Conservation (phyloP, 139 green algal species). For the Tetradesmus lagerheimii region DNA sequence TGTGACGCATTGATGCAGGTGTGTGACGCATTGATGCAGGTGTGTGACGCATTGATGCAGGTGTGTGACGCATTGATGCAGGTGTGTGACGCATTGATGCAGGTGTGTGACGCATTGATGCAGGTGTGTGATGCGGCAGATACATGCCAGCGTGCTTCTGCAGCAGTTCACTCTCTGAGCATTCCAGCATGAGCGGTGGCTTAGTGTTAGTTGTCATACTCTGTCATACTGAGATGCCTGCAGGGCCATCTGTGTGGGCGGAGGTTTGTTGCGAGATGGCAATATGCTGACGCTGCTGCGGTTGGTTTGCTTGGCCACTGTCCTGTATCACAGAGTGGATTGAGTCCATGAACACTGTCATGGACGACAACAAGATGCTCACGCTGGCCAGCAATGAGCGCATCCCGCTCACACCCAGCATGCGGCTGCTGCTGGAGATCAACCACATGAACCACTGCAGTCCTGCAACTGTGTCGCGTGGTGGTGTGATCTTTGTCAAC, state of each 20-base stretch:
- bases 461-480: conserved; percentile 92
- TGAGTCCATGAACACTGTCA: conserved; percentile 96
- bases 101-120: too few relatives aligned
- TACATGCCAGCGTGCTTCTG: not conserved
- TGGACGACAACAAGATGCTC: conserved; percentile 85
- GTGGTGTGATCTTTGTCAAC: conserved; percentile 95
- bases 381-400: conserved; percentile 95
- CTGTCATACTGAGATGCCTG: too few relatives aligned
- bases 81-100: too few relatives aligned
- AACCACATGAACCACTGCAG: conserved; percentile 91
- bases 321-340: conserved; percentile 77
- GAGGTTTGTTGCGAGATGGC: too few relatives aligned
- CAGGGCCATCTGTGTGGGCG: too few relatives aligned
- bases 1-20: too few relatives aligned
- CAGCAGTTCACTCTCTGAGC: not conserved
- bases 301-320: not conserved
- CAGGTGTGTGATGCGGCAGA: conserved; percentile 16
- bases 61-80: too few relatives aligned
- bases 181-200: too few relatives aligned
- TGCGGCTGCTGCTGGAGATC: conserved; percentile 93
- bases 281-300: not conserved
- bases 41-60: too few relatives aligned
- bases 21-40: too few relatives aligned
- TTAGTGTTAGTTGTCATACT: too few relatives aligned
- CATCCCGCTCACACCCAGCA: conserved; percentile 88